These are phyloP conservation scores for Lepiota venenata DNA, from an alignment of 768 basidiomycete species.

Conservation along the genomic window DNA sequence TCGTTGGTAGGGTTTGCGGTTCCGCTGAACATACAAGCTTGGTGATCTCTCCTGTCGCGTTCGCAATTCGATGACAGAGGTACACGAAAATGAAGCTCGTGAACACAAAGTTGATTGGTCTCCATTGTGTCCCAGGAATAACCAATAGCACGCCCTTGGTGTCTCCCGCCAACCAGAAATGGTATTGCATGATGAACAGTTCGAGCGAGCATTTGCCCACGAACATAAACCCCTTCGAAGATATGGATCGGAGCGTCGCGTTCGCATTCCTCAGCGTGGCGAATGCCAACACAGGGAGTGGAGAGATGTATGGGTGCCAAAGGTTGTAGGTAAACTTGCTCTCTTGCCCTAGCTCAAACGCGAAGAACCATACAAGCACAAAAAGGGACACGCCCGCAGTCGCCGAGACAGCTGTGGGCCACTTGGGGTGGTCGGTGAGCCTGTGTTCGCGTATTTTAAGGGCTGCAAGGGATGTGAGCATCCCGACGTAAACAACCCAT, in stretches of 20 bases:
- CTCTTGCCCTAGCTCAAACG: slow-evolving; percentile 72
- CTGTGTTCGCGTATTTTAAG: slow-evolving; percentile 75
- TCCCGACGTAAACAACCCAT: slow-evolving; percentile 86
- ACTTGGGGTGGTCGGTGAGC: slow-evolving; percentile 65
- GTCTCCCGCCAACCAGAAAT: slow-evolving; percentile 82
- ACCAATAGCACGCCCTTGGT: slow-evolving; percentile 80
- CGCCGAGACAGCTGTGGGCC: slow-evolving; percentile 50
- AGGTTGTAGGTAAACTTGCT: slow-evolving; percentile 84
- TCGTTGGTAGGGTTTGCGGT: slow-evolving; percentile 15
- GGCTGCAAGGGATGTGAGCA: slow-evolving; percentile 69
- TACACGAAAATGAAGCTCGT: slow-evolving; percentile 80
- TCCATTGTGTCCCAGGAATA: slow-evolving; percentile 69
- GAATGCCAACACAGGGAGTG: slow-evolving; percentile 78
- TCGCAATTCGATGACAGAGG: slow-evolving; percentile 71
- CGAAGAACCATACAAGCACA: slow-evolving; percentile 73
- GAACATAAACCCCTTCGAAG: slow-evolving; percentile 70
- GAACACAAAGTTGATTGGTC: slow-evolving; percentile 74
- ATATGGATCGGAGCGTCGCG: slow-evolving; percentile 62
- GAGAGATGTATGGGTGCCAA: slow-evolving; percentile 82
- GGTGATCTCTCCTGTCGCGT: slow-evolving; percentile 74
- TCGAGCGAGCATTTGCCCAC: slow-evolving; percentile 88
- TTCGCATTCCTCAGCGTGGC: slow-evolving; percentile 75
- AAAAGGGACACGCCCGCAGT: slow-evolving; percentile 49
- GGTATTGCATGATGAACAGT: slow-evolving; percentile 89
- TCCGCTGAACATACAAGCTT: slow-evolving; percentile 42